These are phyloP conservation scores for Hymenoscyphus infarciens DNA, from an alignment of 2,329 filamentous ascomycete genomes.

Conservation along the genomic window DNA sequence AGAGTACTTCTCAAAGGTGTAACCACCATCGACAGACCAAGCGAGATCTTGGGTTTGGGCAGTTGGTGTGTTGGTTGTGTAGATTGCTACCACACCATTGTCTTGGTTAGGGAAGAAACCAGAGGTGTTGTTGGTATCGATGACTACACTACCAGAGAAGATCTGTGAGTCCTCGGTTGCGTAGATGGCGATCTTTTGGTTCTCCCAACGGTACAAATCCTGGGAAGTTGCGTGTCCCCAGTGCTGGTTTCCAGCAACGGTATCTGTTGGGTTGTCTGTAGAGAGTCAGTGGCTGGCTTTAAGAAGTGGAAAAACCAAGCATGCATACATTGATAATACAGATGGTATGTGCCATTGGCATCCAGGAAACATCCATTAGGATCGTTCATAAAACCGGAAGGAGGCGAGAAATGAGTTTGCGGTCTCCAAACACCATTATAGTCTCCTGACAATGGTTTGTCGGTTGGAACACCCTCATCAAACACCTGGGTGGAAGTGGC, in stretches of 20 bases:
- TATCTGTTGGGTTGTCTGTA: constrained; percentile 46
- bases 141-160: constrained; percentile 54
- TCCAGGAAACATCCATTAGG: constrained; percentile 63
- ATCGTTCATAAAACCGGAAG: constrained; percentile 55
- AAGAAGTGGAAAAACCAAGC: neutral
- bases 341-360: constrained; percentile 54
- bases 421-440: constrained; percentile 37
- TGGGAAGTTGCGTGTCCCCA: constrained; percentile 64
- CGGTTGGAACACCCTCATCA: constrained; percentile 24
- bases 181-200: constrained; percentile 60
- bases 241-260: constrained; percentile 55
- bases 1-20: constrained; percentile 56
- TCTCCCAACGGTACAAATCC: constrained; percentile 62
- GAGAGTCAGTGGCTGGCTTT: neutral
- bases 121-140: constrained; percentile 62
- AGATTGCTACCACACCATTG: constrained; percentile 61
- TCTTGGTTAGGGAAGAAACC: constrained; percentile 59
- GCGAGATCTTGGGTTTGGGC: constrained; percentile 56
- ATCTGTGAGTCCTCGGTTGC: constrained; percentile 43
- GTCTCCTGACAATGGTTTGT: constrained; percentile 25
- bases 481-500: constrained; percentile 19
- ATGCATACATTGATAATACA: constrained; percentile 59
- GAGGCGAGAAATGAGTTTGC: constrained; percentile 55
- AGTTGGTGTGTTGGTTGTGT: constrained; percentile 40
- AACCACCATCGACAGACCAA: constrained; percentile 59